Evolutionary conservation across 345 rosid species (phyloP).

Genomic region (Arabis hirsuta): DNA sequence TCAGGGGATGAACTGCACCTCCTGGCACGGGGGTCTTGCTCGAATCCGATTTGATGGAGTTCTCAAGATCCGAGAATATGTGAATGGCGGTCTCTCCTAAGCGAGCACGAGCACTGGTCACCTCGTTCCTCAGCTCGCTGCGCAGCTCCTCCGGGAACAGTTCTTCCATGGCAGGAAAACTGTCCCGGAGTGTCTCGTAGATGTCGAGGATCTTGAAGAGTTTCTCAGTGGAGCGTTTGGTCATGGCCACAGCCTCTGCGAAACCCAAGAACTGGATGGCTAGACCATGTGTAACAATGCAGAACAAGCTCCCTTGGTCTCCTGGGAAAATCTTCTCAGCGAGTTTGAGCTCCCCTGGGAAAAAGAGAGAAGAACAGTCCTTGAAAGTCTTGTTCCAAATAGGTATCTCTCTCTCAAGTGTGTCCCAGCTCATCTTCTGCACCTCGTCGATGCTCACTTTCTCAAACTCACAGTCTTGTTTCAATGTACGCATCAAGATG

Average conservation of each 20-base stretch:
- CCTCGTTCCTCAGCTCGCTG: conserved; percentile 59
- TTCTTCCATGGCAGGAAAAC: conserved; percentile 46
- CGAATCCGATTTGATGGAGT: conserved; percentile 69
- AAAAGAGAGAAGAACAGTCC: conserved; percentile 58
- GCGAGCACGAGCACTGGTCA: conserved; percentile 52
- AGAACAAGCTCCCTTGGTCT: conserved; percentile 50
- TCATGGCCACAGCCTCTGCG: conserved; percentile 75
- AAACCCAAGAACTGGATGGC: conserved; percentile 75
- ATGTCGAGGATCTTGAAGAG: conserved; percentile 83
- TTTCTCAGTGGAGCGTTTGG: conserved; percentile 72
- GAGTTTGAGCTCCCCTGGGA: conserved; percentile 62
- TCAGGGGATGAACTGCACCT: conserved; percentile 87
- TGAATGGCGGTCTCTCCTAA: conserved; percentile 74
- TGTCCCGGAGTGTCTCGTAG: conserved; percentile 72
- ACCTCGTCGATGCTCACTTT: conserved; percentile 80
- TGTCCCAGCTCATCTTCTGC: conserved; percentile 78
- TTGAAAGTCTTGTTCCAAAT: conserved; percentile 67
- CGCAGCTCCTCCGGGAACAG: conserved; percentile 53
- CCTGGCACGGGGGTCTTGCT: conserved; percentile 78
- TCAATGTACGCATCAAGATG: conserved; percentile 57
- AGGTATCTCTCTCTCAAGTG: conserved; percentile 72
- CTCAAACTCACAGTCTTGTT: conserved; percentile 62
- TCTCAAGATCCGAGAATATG: conserved; percentile 74
- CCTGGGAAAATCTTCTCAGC: conserved; percentile 53
- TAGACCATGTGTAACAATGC: conserved; percentile 54